These are phyloP conservation scores for Pulicaria dysenterica DNA, from an alignment of 129 eudicot species.

Conservation along the genomic window DNA sequence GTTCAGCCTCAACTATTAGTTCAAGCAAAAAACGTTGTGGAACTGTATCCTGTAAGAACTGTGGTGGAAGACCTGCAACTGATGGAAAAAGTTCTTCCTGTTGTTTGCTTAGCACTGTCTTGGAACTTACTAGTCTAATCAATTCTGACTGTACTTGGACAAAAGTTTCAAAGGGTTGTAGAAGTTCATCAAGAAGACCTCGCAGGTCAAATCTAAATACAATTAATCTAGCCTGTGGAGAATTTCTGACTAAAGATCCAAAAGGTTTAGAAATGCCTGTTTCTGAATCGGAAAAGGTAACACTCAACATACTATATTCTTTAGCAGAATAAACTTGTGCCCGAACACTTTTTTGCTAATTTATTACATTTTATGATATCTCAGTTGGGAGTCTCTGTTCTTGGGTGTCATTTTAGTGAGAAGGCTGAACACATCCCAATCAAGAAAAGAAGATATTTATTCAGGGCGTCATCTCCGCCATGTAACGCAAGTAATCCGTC, in stretches of 20 bases:
- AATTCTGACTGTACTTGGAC: conserved; percentile 41
- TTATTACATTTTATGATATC: not conserved
- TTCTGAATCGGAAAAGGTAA: conserved; percentile 46
- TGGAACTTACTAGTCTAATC: conserved; percentile 41
- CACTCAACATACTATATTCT: not conserved
- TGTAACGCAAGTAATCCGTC: conserved; percentile 3
- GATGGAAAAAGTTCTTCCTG: conserved; percentile 36
- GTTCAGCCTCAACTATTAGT: conserved; percentile 36
- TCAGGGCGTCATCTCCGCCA: conserved; percentile 39
- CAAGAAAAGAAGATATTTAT: conserved; percentile 37
- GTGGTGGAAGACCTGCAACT: conserved; percentile 39
- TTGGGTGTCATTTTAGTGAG: conserved; percentile 31
- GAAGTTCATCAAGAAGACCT: conserved; percentile 44
- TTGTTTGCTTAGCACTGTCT: conserved; percentile 38
- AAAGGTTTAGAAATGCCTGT: conserved; percentile 30
- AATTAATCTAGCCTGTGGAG: conserved; percentile 15
- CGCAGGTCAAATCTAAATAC: conserved; percentile 29
- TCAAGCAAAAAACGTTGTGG: conserved; percentile 38
- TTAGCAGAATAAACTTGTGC: not conserved
- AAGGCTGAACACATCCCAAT: conserved; percentile 38
- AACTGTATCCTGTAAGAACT: conserved; percentile 34
- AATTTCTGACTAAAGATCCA: conserved; percentile 4
- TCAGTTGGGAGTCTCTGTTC: conserved; percentile 35
- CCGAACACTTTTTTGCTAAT: too few species aligned
- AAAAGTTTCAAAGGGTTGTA: conserved; percentile 41